Evolutionary conservation across 2,329 filamentous ascomycete species (phyloP), one percentile per base, ranked within the genome.

Genomic region (Fusarium udum): DNA sequence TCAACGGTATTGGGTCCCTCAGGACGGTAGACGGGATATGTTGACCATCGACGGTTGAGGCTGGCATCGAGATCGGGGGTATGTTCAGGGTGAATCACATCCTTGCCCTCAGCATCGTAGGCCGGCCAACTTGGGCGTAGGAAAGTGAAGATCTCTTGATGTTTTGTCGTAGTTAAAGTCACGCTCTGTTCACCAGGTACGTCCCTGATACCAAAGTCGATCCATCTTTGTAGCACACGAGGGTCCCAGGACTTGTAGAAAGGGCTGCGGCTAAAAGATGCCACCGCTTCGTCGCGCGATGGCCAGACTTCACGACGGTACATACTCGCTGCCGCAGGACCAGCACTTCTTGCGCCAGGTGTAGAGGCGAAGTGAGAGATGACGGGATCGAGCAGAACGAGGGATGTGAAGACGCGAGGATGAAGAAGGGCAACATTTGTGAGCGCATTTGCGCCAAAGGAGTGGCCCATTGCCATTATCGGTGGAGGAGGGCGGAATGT

Each of bases 241-340:
- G 88, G 85, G 77, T 98, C 94, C 95, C 95, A 98, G 16, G 87
- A 77, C 72, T 90, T 86, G 83, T 97, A 98, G 84, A 97, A 97
- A 1, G 74, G 71, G 64, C 77, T 92, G 61, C 88, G 88, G 58
- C 84, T 83, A 83, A 97, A 95, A 16, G 89, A 83, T 18, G 87
- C 87, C 60, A 86, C 87, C 26, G 95, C 95, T 5, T 86, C 92
- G 55, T 86, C 83, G 15, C 92, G 89, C 1, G 92, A 94, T 1
- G 94, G 92, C 96, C 95, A 98, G 63, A 88, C 78, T 75, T 98
- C 95, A 48, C 94, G 90, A 20, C 95, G 91, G 72, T 87, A 87
- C 15, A 92, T 88, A 39, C 94, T 97, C 31, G 90, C 85, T 62
- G 86, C 83, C 8, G 90, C 89, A 1, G 85, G 84, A n/a, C 79